These are phyloP conservation scores for Pholiota adiposa DNA, from an alignment of 1,284 basidiomycete genomes.

Conservation along the genomic window DNA sequence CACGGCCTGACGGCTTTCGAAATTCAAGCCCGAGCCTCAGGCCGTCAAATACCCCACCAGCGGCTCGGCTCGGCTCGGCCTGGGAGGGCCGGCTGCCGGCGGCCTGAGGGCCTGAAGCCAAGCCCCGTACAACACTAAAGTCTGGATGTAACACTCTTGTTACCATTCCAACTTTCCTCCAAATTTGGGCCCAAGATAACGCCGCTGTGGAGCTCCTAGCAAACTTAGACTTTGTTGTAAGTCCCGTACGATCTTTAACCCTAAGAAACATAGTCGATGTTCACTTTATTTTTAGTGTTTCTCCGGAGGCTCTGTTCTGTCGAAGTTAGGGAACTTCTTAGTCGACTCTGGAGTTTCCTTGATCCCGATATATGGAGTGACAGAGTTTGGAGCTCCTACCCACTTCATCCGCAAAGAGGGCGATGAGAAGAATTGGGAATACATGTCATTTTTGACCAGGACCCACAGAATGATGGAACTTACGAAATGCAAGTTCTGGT, in stretches of 20 bases:
- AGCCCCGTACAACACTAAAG: slow-evolving; percentile 13
- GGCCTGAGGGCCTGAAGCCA: slow-evolving; percentile 9
- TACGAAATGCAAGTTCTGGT: slow-evolving; percentile 35
- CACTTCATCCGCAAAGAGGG: slow-evolving; percentile 16
- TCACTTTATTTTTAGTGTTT: slow-evolving; percentile 23
- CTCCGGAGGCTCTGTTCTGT: slow-evolving; percentile 32
- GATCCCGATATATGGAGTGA: slow-evolving; percentile 34
- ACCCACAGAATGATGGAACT: slow-evolving; percentile 33
- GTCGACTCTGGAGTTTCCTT: slow-evolving; percentile 33
- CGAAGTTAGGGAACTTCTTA: slow-evolving; percentile 31
- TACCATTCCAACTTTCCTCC: slow-evolving; percentile 39
- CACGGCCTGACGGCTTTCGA: slow-evolving; percentile 6
- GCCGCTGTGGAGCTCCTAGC: slow-evolving; percentile 33
- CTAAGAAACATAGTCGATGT: neutral
- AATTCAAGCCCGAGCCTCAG: slow-evolving; percentile 8
- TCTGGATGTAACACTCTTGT: slow-evolving; percentile 33
- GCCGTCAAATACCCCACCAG: slow-evolving; percentile 2
- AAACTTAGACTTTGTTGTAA: slow-evolving; percentile 33
- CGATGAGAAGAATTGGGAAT: slow-evolving; percentile 33
- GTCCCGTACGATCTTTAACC: slow-evolving; percentile 4
- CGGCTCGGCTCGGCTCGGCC: slow-evolving; percentile 1
- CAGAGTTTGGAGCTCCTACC: slow-evolving; percentile 32
- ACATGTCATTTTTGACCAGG: slow-evolving; percentile 29
- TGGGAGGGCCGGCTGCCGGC: neutral
- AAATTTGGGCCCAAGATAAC: slow-evolving; percentile 36